These are phyloP conservation scores for Corylus avellana DNA, from an alignment of 306 rosid species.

Conservation along the genomic window DNA sequence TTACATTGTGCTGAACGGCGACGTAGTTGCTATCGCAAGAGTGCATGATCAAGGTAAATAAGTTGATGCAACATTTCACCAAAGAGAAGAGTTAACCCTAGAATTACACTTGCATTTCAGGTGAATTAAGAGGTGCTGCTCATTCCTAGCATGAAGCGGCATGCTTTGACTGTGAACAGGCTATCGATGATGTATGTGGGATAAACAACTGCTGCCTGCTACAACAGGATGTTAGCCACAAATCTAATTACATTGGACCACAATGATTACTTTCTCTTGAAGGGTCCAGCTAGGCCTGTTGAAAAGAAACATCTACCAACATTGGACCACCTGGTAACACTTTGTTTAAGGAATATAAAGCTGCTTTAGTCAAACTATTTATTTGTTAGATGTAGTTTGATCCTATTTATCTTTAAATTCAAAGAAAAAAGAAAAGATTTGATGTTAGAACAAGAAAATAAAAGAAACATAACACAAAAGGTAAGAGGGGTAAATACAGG, in stretches of 20 bases:
- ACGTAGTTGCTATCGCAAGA: neutral
- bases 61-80: neutral
- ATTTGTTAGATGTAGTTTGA: neutral
- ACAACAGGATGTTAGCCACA: neutral
- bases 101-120: slow-evolving; percentile 2
- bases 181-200: neutral
- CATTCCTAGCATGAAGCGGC: slow-evolving; percentile 3
- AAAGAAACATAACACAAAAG: neutral
- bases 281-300: neutral
- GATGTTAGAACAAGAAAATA: neutral
- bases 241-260: neutral
- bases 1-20: neutral
- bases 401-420: neutral
- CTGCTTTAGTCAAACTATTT: neutral
- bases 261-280: neutral
- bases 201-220: neutral
- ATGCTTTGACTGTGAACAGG: neutral
- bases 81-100: neutral
- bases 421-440: neutral
- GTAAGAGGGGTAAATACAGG: too few relatives aligned
- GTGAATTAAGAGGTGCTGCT: neutral
- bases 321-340: neutral
- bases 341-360: neutral
- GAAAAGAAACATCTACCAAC: neutral
- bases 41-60: neutral